phyloP scores from a whole-genome alignment of 192 early-diverging fungal species.

The Coemansia biformis region DNA sequence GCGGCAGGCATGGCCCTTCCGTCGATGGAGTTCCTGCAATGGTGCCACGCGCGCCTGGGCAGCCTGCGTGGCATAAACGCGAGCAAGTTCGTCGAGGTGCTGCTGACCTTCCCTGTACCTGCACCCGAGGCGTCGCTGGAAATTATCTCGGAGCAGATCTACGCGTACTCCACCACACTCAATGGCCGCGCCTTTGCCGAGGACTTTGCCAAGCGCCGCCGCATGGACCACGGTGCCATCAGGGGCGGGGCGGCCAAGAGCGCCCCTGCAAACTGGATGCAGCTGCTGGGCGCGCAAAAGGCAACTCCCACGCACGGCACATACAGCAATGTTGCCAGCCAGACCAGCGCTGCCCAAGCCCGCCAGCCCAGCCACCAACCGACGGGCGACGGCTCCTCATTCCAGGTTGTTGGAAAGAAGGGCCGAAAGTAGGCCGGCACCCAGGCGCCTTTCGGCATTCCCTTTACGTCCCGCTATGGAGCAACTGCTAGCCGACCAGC shows the following conservation, averaged over 20 bases:
- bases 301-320: background rate
- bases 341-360: background rate
- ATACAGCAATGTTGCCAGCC: background rate
- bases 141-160: constrained; percentile 71
- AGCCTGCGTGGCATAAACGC: constrained; percentile 55
- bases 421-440: constrained; percentile 21
- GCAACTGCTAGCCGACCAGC: no score
- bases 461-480: no score
- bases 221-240: constrained; percentile 52
- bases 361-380: constrained; percentile 1
- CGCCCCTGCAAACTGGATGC: constrained; percentile 35
- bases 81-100: constrained; percentile 72
- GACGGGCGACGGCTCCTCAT: constrained; percentile 17
- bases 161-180: constrained; percentile 66
- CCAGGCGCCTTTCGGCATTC: no score
- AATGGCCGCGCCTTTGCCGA: constrained; percentile 73
- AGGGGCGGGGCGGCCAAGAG: constrained; percentile 24
- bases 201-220: constrained; percentile 71
- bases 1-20: constrained; percentile 7
- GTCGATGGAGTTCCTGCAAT: constrained; percentile 66
- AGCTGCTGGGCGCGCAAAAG: constrained; percentile 12
- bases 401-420: constrained; percentile 41
- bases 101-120: constrained; percentile 69
- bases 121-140: constrained; percentile 58
- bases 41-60: constrained; percentile 63